These are phyloP conservation scores for Penicillium occitanis DNA, from an alignment of 2,329 filamentous ascomycete species.

Conservation along the genomic window DNA sequence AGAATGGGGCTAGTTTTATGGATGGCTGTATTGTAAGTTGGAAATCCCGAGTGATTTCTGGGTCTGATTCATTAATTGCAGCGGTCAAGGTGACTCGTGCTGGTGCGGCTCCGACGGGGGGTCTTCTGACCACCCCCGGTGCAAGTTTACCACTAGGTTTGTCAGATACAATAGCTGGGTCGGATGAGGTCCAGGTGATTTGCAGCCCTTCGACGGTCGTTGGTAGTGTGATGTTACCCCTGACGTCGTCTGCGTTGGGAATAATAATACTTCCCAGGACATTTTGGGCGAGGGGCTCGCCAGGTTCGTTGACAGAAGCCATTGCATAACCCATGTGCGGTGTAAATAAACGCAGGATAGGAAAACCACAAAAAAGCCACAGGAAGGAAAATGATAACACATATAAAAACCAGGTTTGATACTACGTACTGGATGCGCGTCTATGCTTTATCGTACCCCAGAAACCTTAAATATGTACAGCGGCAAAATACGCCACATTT, in stretches of 20 bases:
- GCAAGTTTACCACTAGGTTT: not conserved
- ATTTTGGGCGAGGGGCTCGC: not conserved
- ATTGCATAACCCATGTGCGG: not conserved
- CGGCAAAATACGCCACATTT: not conserved
- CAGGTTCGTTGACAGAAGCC: not conserved
- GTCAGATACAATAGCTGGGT: slow-evolving; percentile 1
- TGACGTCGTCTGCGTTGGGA: not conserved
- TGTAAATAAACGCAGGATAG: not conserved
- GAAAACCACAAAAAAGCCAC: not conserved
- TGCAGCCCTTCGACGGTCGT: not conserved
- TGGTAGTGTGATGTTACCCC: slow-evolving; percentile 6
- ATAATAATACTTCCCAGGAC: not conserved
- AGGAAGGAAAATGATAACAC: not conserved
- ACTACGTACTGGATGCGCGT: not conserved
- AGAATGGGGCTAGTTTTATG: not conserved
- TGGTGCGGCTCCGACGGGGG: not conserved
- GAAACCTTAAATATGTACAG: not conserved
- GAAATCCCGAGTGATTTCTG: not conserved
- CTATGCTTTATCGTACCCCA: not conserved
- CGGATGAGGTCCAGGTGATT: slow-evolving; percentile 1
- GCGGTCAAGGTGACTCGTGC: slow-evolving; percentile 2
- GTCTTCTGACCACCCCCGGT: not conserved
- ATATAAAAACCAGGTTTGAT: not conserved
- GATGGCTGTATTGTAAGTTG: not conserved
- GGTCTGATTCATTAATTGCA: not conserved